phyloP scores from a whole-genome alignment of 306 rosid genomes.

The Rosa chinensis region DNA sequence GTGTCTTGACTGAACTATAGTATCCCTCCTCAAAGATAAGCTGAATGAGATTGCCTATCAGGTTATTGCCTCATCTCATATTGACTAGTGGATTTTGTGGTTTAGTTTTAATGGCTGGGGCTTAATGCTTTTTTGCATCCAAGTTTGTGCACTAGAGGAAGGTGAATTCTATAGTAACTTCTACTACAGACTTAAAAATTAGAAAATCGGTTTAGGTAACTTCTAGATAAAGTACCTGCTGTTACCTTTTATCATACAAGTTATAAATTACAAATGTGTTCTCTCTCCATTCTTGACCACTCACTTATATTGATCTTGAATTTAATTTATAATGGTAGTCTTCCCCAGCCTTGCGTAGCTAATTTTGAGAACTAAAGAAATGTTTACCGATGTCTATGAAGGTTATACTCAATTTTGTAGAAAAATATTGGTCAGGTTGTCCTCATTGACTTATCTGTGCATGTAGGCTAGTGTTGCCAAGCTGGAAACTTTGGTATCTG shows the following conservation, averaged over 20 bases:
- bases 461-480: slow-evolving; percentile 89
- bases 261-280: not conserved
- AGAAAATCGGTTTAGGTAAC: too few relatives aligned
- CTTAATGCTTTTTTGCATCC: too few relatives aligned
- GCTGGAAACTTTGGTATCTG: slow-evolving; percentile 82
- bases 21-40: too few relatives aligned
- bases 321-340: not conserved
- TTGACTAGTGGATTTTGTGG: too few relatives aligned
- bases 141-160: too few relatives aligned
- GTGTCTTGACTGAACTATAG: too few relatives aligned
- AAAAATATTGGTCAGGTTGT: not conserved
- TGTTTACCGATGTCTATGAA: not conserved
- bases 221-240: too few relatives aligned
- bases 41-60: too few relatives aligned
- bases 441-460: not conserved
- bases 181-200: not conserved
- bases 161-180: too few relatives aligned
- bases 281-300: not conserved
- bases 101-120: too few relatives aligned
- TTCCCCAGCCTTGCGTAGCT: not conserved
- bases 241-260: not conserved
- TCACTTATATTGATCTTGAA: not conserved
- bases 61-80: too few relatives aligned
- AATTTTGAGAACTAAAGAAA: not conserved
- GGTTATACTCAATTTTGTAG: not conserved